phyloP scores from a whole-genome alignment of 164 flowering plant genomes.

The Aristolochia californica region DNA sequence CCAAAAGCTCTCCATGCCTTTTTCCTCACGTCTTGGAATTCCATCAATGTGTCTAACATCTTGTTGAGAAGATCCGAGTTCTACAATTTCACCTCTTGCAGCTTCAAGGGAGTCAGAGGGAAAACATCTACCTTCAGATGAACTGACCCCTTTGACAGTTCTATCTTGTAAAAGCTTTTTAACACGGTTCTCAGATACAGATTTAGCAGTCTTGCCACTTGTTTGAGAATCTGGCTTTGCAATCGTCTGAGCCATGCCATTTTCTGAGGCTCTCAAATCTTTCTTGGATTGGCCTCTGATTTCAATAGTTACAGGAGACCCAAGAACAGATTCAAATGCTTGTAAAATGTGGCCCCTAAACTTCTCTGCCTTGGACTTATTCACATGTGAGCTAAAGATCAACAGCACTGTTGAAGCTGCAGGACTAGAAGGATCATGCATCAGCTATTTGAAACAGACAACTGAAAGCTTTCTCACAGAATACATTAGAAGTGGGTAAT shows the following conservation, averaged over 20 bases:
- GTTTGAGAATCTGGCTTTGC: conserved; percentile 8
- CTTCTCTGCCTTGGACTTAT: conserved; percentile 72
- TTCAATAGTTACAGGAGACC: conserved; percentile 68
- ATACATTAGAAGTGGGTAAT: too few species aligned
- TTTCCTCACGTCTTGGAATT: conserved; percentile 15
- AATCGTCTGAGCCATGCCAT: conserved; percentile 22
- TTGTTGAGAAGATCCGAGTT: conserved; percentile 40
- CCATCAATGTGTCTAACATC: conserved; percentile 13
- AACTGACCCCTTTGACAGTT: conserved; percentile 15
- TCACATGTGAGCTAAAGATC: conserved; percentile 53
- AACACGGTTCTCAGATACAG: conserved; percentile 15
- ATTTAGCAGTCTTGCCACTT: conserved; percentile 12
- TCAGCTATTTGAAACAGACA: not conserved
- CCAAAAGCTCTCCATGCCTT: conserved; percentile 17
- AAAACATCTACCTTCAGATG: conserved; percentile 15
- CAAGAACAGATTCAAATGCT: conserved; percentile 84
- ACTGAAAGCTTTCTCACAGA: too few species aligned
- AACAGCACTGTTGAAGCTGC: conserved; percentile 80
- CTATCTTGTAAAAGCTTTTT: conserved; percentile 16
- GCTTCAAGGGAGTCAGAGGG: conserved; percentile 17
- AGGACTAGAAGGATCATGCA: not conserved
- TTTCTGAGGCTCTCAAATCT: conserved; percentile 20
- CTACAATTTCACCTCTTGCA: conserved; percentile 64
- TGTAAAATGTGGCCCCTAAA: conserved; percentile 52
- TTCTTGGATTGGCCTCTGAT: conserved; percentile 50